Conservation (phyloP, 2,329 filamentous ascomycete species). For the Chaetomiaceae sp. region DNA sequence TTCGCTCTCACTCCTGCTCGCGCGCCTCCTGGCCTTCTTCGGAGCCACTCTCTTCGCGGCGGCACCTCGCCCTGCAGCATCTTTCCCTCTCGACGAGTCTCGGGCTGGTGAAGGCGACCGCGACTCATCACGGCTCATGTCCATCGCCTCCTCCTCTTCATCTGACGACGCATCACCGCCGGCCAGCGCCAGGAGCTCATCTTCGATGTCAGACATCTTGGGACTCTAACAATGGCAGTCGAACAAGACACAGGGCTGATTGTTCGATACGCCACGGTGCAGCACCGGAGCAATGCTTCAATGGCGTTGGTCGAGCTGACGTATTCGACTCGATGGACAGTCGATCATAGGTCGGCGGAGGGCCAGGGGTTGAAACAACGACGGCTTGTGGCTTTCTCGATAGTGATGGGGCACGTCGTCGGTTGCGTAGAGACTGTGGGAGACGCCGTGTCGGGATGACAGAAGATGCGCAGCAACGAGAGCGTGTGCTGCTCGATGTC, state of each 20-base stretch:
- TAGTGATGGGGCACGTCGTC: not conserved
- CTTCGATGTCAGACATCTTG: conserved; percentile 80
- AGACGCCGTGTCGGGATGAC: no score
- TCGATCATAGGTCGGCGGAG: not conserved
- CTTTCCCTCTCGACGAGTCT: conserved; percentile 31
- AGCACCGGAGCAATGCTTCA: not conserved
- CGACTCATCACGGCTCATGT: conserved; percentile 49
- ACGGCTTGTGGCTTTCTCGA: not conserved
- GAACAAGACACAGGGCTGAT: not conserved
- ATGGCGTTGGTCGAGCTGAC: not conserved
- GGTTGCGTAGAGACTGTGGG: not conserved
- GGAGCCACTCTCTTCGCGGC: conserved; percentile 31
- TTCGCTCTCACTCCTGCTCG: conserved; percentile 45
- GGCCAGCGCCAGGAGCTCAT: conserved; percentile 87
- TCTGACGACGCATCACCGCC: conserved; percentile 64
- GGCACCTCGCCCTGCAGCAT: conserved; percentile 31
- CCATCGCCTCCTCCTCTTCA: conserved; percentile 50
- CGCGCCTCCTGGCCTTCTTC: conserved; percentile 45
- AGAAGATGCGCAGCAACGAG: no score
- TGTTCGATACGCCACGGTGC: not conserved
- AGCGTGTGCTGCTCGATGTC: no score
- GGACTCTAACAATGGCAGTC: not conserved
- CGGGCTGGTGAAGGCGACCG: conserved; percentile 37
- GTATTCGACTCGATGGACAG: not conserved
- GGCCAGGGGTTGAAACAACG: not conserved